Percentiles rank a stretch among this genome's conserved stretches.
These are phyloP conservation scores for Cyclanthera cordifolia DNA, from an alignment of 306 rosid species.

Conservation along the genomic window DNA sequence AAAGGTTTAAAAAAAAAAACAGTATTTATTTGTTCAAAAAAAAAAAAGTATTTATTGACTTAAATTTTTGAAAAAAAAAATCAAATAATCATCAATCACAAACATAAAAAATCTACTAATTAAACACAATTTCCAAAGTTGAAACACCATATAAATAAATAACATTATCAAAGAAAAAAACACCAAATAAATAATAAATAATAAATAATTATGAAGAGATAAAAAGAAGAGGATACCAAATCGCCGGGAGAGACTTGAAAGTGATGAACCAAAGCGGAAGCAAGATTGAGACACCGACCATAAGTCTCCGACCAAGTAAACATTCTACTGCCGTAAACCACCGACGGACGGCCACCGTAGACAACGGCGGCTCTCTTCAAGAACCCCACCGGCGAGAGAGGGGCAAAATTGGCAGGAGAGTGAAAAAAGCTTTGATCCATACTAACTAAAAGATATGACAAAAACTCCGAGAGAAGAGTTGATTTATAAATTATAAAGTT, in stretches of 20 bases:
- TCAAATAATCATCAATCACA: too few species aligned
- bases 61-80: too few species aligned
- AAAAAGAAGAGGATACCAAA: constrained; percentile 25
- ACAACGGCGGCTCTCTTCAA: constrained; percentile 39
- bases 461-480: background rate
- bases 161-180: too few species aligned
- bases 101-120: too few species aligned
- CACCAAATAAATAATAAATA: too few species aligned
- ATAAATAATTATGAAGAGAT: background rate
- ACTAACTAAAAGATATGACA: background rate
- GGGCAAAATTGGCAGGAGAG: constrained; percentile 25
- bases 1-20: too few species aligned
- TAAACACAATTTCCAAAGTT: too few species aligned
- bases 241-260: constrained; percentile 41
- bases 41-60: too few species aligned
- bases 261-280: constrained; percentile 43
- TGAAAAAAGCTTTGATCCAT: constrained; percentile 10
- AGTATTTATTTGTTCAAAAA: too few species aligned
- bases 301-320: constrained; percentile 56
- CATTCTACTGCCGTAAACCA: constrained; percentile 24
- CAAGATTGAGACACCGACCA: constrained; percentile 37
- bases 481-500: background rate
- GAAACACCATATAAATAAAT: too few species aligned
- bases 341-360: constrained; percentile 29
- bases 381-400: constrained; percentile 53